Base-by-base conservation (phyloP, 2,329 filamentous ascomycete species). In the Neocatenulostroma microsporum region DNA sequence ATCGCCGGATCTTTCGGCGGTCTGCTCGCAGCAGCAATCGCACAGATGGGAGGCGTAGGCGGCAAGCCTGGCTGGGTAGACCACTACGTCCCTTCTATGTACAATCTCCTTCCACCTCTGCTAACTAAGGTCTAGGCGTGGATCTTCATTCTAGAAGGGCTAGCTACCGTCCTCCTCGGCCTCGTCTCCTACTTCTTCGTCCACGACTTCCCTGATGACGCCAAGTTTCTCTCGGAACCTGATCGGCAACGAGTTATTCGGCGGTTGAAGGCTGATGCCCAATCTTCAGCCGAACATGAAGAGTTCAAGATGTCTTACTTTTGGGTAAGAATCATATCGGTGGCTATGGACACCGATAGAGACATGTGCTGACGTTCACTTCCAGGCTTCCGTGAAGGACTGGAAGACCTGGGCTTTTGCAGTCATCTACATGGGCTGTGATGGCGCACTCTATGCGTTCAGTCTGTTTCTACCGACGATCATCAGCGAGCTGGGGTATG, bases 381-480 rank as follows among this genome's bases (percentile, higher is more conserved):
- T n/a, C n/a, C n/a, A n/a, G n/a, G 72, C 75, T 10, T 78, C 78
- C 5, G 49, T 89, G 13, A 80, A 73, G 40, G 86, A 94, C 55
- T 93, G 84, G 80, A 93, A 94, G 67, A 93, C 82, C 14, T 91
- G 78, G 62, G 66, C 73, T 2, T 81, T 76, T 10, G 82, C 84
- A 58, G 60, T 83, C 29, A 79, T 89, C 41, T 91, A 87, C 57
- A 85, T 86, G 78, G 84, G 84, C 2, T 72, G 70, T 25, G 74
- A 83, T 46, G 81, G 80, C 54, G 72, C 82, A 0, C 66, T 88
- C 4, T 88, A 87, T 55, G 78, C 78, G 3, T 86, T 87, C 61
- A 80, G 75, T 2, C 69, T 88, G 3, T 88, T 94, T 63, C 63
- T 89, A 2, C 86, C 86, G 0, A 82, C 78, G 13, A 93, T 93